These are phyloP conservation scores for Elaeis guineensis DNA, from an alignment of 176 grass and related monocot genomes.

Conservation along the genomic window DNA sequence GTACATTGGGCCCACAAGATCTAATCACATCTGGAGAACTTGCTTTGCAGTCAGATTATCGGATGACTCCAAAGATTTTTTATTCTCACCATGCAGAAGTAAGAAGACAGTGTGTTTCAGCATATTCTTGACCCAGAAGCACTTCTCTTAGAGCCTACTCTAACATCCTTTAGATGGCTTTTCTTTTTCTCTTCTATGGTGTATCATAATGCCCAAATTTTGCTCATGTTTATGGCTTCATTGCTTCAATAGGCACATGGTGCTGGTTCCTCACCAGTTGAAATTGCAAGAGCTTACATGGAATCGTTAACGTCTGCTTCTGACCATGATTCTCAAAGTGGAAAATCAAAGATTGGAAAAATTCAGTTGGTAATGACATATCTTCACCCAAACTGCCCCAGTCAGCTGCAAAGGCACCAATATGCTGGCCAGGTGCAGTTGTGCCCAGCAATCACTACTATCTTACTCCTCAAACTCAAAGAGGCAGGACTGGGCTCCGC, in stretches of 20 bases:
- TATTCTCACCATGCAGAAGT: slow-evolving; percentile 24
- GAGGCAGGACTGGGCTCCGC: slow-evolving; percentile 22
- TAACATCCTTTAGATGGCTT: too few relatives aligned
- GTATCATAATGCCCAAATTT: too few relatives aligned
- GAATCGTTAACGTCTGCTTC: slow-evolving; percentile 31
- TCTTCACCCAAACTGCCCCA: slow-evolving; percentile 20
- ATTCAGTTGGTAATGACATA: slow-evolving; percentile 29
- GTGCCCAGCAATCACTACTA: slow-evolving; percentile 25
- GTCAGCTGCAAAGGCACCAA: slow-evolving; percentile 23
- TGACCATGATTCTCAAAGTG: slow-evolving; percentile 25
- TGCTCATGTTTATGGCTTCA: slow-evolving; percentile 21
- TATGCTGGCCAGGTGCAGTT: slow-evolving; percentile 39
- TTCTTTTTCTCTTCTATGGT: too few relatives aligned
- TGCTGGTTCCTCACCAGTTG: slow-evolving; percentile 43
- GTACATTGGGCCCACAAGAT: slow-evolving; percentile 16
- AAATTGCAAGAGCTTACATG: slow-evolving; percentile 74
- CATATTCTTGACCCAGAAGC: too few relatives aligned
- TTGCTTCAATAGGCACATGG: slow-evolving; percentile 32
- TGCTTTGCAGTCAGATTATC: slow-evolving; percentile 7
- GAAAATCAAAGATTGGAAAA: slow-evolving; percentile 32
- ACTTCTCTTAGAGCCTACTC: too few relatives aligned
- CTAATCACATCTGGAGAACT: slow-evolving; percentile 5
- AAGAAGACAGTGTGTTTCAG: slow-evolving; percentile 10
- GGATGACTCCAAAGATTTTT: slow-evolving; percentile 15
- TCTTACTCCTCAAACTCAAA: slow-evolving; percentile 45